Conservation (phyloP, 768 basidiomycete genomes). For the Boletus vinaceobasis region DNA sequence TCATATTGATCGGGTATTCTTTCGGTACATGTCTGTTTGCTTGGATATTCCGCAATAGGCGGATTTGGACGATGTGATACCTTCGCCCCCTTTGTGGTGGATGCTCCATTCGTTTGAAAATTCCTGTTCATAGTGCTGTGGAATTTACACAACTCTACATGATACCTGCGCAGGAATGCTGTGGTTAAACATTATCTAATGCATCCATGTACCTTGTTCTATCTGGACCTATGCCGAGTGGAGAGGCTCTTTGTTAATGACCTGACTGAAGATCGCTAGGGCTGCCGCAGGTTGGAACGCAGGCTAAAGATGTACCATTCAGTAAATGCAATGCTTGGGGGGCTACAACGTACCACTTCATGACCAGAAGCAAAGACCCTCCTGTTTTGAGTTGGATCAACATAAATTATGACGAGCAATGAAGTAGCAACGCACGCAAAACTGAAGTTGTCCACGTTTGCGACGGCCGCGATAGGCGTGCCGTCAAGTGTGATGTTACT, state of each 20-base stretch:
- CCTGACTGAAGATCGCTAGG: constrained; percentile 56
- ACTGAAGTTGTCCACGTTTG: constrained; percentile 63
- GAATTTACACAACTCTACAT: too few relatives aligned
- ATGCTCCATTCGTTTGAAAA: not conserved
- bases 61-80: constrained; percentile 31
- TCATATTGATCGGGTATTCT: constrained; percentile 60
- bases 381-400: constrained; percentile 27
- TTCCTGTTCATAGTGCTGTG: too few relatives aligned
- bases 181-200: too few relatives aligned
- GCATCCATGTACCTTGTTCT: too few relatives aligned
- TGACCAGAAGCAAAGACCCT: constrained; percentile 59
- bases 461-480: constrained; percentile 51
- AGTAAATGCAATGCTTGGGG: not conserved
- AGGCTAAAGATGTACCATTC: constrained; percentile 36
- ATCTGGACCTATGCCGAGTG: constrained; percentile 42
- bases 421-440: constrained; percentile 52
- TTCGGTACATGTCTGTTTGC: constrained; percentile 56
- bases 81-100: not conserved
- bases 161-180: too few relatives aligned
- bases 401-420: not conserved
- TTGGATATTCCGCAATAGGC: constrained; percentile 47
- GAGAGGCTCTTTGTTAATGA: constrained; percentile 47
- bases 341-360: constrained; percentile 48
- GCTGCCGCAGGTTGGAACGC: constrained; percentile 60
- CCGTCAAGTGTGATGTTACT: constrained; percentile 58